Conservation (phyloP, 139 green algal genomes). For the Diplosphaera chodatii region DNA sequence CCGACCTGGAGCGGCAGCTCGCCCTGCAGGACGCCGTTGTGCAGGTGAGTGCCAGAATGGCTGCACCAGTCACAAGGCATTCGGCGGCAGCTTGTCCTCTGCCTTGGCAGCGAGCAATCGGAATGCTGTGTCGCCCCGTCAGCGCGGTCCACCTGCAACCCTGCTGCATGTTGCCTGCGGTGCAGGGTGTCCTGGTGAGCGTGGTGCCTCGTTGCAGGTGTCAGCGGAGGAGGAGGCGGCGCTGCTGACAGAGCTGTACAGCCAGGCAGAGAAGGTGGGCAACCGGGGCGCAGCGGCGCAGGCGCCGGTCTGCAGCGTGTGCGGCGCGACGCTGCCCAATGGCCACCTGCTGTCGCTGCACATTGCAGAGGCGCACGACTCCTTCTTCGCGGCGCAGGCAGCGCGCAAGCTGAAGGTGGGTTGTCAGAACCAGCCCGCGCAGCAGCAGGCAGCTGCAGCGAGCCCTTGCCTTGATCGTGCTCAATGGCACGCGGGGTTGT, state of each 20-base stretch:
- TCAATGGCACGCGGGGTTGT: too few relatives aligned
- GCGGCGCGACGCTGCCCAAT: constrained; percentile 23
- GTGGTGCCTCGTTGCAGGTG: background rate
- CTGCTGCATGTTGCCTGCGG: too few relatives aligned
- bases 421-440: too few relatives aligned
- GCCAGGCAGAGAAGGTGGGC: too few relatives aligned
- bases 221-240: constrained; percentile 8
- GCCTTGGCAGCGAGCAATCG: too few relatives aligned
- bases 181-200: too few relatives aligned
- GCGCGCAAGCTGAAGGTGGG: constrained; percentile 22
- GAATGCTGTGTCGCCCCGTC: too few relatives aligned
- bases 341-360: constrained; percentile 33
- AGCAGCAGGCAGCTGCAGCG: too few relatives aligned
- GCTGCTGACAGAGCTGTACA: background rate
- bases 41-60: background rate
- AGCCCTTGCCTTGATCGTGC: too few relatives aligned
- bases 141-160: too few relatives aligned
- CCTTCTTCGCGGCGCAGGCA: constrained; percentile 46
- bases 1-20: constrained; percentile 18
- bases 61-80: background rate
- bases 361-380: constrained; percentile 38
- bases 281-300: background rate
- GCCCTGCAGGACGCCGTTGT: background rate
- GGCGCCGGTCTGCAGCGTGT: constrained; percentile 21
- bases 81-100: too few relatives aligned